Evolutionary conservation across 768 basidiomycete genomes (phyloP).

Genomic region (Fomitopsis serialis): DNA sequence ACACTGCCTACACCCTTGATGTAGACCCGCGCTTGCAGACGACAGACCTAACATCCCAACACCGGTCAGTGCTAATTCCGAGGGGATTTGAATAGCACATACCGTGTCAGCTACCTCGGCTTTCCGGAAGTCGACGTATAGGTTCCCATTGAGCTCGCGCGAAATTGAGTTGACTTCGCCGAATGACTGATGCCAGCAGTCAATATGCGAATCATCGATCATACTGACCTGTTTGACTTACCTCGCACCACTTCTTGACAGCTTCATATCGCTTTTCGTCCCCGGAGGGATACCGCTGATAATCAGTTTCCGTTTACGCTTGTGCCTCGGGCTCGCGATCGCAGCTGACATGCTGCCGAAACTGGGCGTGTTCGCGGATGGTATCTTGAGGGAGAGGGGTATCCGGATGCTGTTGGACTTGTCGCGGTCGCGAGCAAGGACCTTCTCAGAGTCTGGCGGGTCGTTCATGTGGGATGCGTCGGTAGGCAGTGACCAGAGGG

Average conservation of each 20-base stretch:
- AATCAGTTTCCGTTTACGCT: constrained; percentile 47
- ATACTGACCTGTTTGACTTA: constrained; percentile 26
- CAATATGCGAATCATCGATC: neutral
- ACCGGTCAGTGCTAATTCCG: neutral
- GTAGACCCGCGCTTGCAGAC: constrained; percentile 67
- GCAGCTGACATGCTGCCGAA: constrained; percentile 17
- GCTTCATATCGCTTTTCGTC: constrained; percentile 64
- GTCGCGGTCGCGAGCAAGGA: constrained; percentile 21
- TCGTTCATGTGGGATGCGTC: constrained; percentile 36
- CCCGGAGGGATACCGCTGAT: constrained; percentile 59
- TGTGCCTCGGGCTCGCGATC: constrained; percentile 38
- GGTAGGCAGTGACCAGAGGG: constrained; percentile 33
- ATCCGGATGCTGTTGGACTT: constrained; percentile 27
- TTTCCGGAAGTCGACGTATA: constrained; percentile 70
- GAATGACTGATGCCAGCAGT: constrained; percentile 45
- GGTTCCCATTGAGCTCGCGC: constrained; percentile 70
- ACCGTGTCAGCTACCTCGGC: constrained; percentile 81
- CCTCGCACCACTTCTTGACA: constrained; percentile 74
- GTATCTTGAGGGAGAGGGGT: constrained; percentile 25
- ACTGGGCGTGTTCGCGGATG: constrained; percentile 6
- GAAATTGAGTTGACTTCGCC: constrained; percentile 71
- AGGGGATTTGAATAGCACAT: constrained; percentile 19
- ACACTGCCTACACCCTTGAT: constrained; percentile 77
- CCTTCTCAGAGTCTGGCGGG: constrained; percentile 25
- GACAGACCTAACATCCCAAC: constrained; percentile 54